Evolutionary conservation across 257 asterid species (phyloP), one percentile per base, ranked within the genome.

Genomic region (Petunia secreta): DNA sequence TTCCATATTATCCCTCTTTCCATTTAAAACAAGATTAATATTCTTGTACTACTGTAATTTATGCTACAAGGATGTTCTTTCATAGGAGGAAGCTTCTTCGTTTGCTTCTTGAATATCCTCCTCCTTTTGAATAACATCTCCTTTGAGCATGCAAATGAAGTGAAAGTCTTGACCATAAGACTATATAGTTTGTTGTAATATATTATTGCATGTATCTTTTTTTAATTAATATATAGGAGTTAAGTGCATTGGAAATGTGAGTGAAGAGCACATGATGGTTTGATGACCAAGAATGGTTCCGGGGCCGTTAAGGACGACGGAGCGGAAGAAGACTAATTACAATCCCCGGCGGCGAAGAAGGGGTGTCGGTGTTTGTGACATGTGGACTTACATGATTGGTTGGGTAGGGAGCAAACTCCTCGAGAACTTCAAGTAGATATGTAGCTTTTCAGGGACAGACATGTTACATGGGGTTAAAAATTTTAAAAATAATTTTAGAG

Each of bases 311-410:
- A 84, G 89, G 90, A 67, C 84, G 88, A 84, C 43, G 80, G 82
- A 25, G 25, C 25, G 25, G 68, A 69, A 54, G 37, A 66, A 80
- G 75, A 55, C 52, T 64, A 36, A 40, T 43, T 40, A 85, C 94
- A 77, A 81, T 63, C 36, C 91, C 91, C 97, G 95, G 90, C 79
- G 94, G 89, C 92, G 81, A 83, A 84, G 88, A 58, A 82, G 75
- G 14, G 67, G 93, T 88, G 97, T 90, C 97, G 85, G 91, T 89
- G 97, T 81, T 87, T 53, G 80, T 78, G 6, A 81, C 90, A 85
- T 84, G 87, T 86, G 93, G 88, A 67, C 48, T 0, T 53, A 0
- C 43, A 0, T 6, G 54, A 86, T 86, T 90, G 94, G 90, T 2
- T 37, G 14, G 55, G 1, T 15, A 81, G 91, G 83, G 74, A 88